Evolutionary conservation across 2,329 filamentous ascomycete species (phyloP), one percentile per base, ranked within the genome.

Genomic region (Calonectria henricotiae): DNA sequence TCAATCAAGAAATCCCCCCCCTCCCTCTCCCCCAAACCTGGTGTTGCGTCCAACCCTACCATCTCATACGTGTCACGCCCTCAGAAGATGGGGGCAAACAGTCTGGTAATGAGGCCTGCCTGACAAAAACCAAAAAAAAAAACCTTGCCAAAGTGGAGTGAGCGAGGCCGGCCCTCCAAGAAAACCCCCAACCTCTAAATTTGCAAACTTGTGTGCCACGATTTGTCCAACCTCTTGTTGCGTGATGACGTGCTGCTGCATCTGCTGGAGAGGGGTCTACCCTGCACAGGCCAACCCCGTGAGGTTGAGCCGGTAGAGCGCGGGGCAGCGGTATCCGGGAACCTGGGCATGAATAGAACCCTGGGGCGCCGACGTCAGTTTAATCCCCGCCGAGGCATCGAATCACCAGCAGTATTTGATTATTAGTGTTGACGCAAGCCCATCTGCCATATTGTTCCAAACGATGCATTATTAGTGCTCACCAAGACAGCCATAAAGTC

Each of bases 231-330:
- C 51, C 51, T 58, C 51, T 6, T 12, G 12, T 27, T 37, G 32
- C 5, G 23, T 13, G 51, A 58, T 58, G 51, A 58, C 51, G 51
- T 23, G 23, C 51, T 58, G 51, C 51, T 58, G 51, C 51, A 58
- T 58, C 20, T 58, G 51, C 51, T 58, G 32, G 32, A 37, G 51
- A 58, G 51, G 51, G 51, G 51, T 58, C 51, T 27, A 58, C 51
- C 51, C 35, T 58, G 51, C 51, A 23, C 13, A 20, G 32, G 35
- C 51, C 51, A 58, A 58, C 35, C 51, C 32, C n/a, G 23, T 25
- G 20, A 58, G 12, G 51, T 39, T 20, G 51, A 46, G 35, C 32
- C 3, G 35, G 35, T 6, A 23, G 23, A 25, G 32, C 51, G 51
- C 51, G 51, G 51, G 51, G 51, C 51, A 55, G 12, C 51, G 43